These are phyloP conservation scores for Lepidium aucheri DNA, from an alignment of 345 rosid species.

Conservation along the genomic window DNA sequence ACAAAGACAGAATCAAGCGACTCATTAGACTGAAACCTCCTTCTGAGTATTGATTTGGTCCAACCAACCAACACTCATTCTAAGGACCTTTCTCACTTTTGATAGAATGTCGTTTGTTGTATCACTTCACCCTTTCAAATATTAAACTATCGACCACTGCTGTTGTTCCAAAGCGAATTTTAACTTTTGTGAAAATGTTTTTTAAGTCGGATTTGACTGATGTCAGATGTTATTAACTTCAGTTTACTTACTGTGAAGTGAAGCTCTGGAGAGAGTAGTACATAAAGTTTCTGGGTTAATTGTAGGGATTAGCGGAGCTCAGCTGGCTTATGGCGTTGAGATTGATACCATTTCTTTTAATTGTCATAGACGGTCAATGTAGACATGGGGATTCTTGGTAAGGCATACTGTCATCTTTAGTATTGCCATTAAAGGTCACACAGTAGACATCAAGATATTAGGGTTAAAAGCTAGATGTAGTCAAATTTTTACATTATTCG, in stretches of 20 bases:
- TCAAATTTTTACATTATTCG: too few species aligned
- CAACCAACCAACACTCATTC: background rate
- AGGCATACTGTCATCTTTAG: too few species aligned
- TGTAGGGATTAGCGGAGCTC: too few species aligned
- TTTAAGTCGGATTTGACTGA: background rate
- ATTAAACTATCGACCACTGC: background rate
- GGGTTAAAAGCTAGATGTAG: too few species aligned
- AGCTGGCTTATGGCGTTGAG: too few species aligned
- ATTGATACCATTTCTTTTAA: too few species aligned
- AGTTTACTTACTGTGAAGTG: background rate
- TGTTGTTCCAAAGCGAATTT: background rate
- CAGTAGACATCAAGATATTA: too few species aligned
- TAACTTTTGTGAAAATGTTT: background rate
- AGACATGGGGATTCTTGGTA: too few species aligned
- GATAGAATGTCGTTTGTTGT: background rate
- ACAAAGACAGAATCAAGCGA: constrained; percentile 81
- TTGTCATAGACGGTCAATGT: too few species aligned
- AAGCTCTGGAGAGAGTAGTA: background rate
- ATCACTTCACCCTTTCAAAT: background rate
- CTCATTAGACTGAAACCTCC: constrained; percentile 83
- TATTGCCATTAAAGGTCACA: too few species aligned
- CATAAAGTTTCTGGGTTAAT: background rate
- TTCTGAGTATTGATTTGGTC: constrained; percentile 45
- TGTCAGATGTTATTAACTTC: background rate
- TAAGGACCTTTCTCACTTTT: background rate